phyloP scores from a whole-genome alignment of 2,329 filamentous ascomycete genomes.

The Diplocarpon mali region DNA sequence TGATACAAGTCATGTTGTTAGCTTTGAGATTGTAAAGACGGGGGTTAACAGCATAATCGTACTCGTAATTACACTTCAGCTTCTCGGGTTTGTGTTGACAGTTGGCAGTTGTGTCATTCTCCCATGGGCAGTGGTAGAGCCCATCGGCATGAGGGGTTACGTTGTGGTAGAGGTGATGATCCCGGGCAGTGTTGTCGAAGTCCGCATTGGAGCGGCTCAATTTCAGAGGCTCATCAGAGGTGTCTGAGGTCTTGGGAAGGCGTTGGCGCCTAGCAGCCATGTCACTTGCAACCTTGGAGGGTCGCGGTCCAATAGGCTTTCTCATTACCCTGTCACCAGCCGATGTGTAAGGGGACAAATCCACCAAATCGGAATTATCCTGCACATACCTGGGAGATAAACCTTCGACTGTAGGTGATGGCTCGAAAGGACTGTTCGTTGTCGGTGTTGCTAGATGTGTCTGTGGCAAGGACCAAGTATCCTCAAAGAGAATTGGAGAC shows the following conservation, averaged over 20 bases:
- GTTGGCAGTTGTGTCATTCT: slow-evolving; percentile 53
- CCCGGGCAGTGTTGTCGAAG: slow-evolving; percentile 36
- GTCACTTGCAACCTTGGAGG: slow-evolving; percentile 24
- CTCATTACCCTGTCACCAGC: slow-evolving; percentile 21
- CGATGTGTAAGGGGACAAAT: slow-evolving; percentile 22
- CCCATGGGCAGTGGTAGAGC: slow-evolving; percentile 88
- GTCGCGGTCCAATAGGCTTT: slow-evolving; percentile 24
- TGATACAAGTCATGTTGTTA: slow-evolving; percentile 31
- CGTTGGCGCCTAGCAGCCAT: slow-evolving; percentile 17
- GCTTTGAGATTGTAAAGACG: slow-evolving; percentile 9
- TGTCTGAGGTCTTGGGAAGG: slow-evolving; percentile 17
- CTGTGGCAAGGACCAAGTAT: slow-evolving; percentile 18
- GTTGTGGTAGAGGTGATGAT: slow-evolving; percentile 63
- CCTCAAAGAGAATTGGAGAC: slow-evolving; percentile 21
- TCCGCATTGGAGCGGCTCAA: slow-evolving; percentile 24
- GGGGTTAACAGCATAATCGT: slow-evolving; percentile 32
- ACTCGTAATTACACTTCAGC: slow-evolving; percentile 99
- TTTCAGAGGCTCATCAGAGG: slow-evolving; percentile 24
- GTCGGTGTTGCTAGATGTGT: slow-evolving; percentile 17
- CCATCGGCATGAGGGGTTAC: slow-evolving; percentile 56
- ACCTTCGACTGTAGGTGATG: slow-evolving; percentile 22
- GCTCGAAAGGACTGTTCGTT: slow-evolving; percentile 22
- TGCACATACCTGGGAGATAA: slow-evolving; percentile 26
- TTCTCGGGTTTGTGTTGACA: slow-evolving; percentile 91
- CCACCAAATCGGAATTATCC: slow-evolving; percentile 22